Evolutionary conservation across 176 grass and related monocot genomes (phyloP), one percentile per base, ranked within the genome.

Genomic region (Saccharum officinarum): DNA sequence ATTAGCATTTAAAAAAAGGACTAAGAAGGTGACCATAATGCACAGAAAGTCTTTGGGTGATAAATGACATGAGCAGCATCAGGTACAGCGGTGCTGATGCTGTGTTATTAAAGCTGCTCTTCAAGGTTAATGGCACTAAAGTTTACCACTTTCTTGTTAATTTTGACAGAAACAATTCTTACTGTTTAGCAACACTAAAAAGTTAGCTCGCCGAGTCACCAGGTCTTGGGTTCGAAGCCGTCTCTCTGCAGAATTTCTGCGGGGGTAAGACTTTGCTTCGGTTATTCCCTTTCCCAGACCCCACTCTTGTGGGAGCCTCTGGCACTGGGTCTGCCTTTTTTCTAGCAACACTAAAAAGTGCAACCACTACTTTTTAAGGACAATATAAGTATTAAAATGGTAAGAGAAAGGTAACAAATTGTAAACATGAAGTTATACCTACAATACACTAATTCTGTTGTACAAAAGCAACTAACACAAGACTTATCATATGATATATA

Each of bases 1-100:
- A 88, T 82, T 83, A 72, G 8, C 40, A 67, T 68, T 69, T 69
- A 26, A 82, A 82, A 85, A 85, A 28, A 44, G 7, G 22, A 65
- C 42, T 82, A 76, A 82, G 31, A 84, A 88, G 14, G 33, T 74
- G 33, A 26, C 37, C 74, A 40, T 50, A 33, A 61, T 87, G 66
- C 31, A 68, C 73, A 84, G 13, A 38, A 41, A 79, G 31, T 73
- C 42, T 45, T 71, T 37, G 42, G 25, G 72, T 26, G 37, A 22
- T 72, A 86, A 73, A 78, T 20, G 10, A 25, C 40, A 71, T 44
- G 67, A 18, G 49, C 14, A 30, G 41, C 47, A 52, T 40, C 39
- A 69, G 47, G 30, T 57, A 30, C 9, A 50, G 28, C 0, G 3
- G 30, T 47, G 62, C 67, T 39, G 23, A n/a, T 74, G 5, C 46